phyloP scores from a whole-genome alignment of 2,329 filamentous ascomycete species.

The Neonectria ditissima region DNA sequence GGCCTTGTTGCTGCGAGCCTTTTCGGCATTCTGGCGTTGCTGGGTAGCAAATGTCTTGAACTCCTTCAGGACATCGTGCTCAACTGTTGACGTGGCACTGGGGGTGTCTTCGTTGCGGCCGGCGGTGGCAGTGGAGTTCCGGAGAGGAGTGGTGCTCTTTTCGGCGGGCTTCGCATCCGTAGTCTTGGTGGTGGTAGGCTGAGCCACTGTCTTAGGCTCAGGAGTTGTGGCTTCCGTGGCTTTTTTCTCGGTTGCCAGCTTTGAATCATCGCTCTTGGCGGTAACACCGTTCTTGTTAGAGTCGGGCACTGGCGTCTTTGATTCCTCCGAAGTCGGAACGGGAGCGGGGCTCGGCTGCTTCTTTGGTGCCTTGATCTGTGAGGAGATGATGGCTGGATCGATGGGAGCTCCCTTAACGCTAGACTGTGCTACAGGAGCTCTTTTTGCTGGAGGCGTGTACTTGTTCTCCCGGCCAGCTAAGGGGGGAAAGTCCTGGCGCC shows the following conservation, averaged over 20 bases:
- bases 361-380: constrained; percentile 72
- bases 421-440: constrained; percentile 79
- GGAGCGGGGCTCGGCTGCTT: constrained; percentile 45
- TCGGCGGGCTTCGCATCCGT: constrained; percentile 46
- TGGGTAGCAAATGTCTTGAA: constrained; percentile 74
- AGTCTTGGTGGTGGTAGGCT: constrained; percentile 49
- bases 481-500: constrained; percentile 79
- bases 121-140: constrained; percentile 54
- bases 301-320: constrained; percentile 42
- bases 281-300: constrained; percentile 46
- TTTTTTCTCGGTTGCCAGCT: constrained; percentile 47
- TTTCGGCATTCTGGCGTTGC: constrained; percentile 67
- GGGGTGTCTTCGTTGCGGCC: constrained; percentile 57
- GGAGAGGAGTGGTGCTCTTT: constrained; percentile 37
- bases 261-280: constrained; percentile 45
- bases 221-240: constrained; percentile 32
- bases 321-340: constrained; percentile 37
- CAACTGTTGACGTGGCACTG: constrained; percentile 71
- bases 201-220: constrained; percentile 49
- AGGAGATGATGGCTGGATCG: constrained; percentile 91
- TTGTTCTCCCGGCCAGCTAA: constrained; percentile 71
- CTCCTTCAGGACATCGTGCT: constrained; percentile 69
- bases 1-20: constrained; percentile 67
- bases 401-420: constrained; percentile 82
- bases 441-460: constrained; percentile 90